Base-by-base conservation (phyloP, 495 filamentous ascomycete genomes). In the Penicillium mononematosum region DNA sequence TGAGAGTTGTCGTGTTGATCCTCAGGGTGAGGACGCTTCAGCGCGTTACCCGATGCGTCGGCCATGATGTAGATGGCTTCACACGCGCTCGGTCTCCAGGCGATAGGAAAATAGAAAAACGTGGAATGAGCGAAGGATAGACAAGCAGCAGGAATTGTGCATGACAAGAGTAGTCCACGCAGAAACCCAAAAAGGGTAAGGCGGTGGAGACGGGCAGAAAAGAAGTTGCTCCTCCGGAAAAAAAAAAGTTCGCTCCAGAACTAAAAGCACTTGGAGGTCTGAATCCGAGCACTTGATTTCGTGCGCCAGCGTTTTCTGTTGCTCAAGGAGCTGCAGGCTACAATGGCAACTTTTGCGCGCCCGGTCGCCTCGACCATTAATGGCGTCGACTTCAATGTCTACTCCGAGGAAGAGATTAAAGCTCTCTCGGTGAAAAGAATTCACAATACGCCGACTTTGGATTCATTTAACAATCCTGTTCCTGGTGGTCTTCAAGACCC, bases 401-500 rank as follows among this genome's bases (percentile, higher is more conserved):
- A 96, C 62, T 82, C 86, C 50, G 71, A 85, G 45, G 81, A 87
- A 53, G 95, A 98, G 70, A 91, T 98, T 74, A 86, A 84, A 70
- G 82, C 85, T 58, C 82, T 96, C 46, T 98, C 95, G 9, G 95
- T 96, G 55, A 94, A 91, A 78, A 84, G 84, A 72, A 94, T 99
- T 63, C 85, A 92, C 58, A 93, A 92, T 77, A 85, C 90, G 20
- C 85, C 80, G 42, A 96, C 95, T 20, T 92, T 97, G 71, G 93
- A 96, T 71, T 88, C 84, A 56, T 82, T 96, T 42, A 78, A 93
- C 63, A 90, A 92, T 66, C 90, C 91, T 41, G 79, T 89, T 31
- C 90, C 91, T 19, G 89, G 90, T 55, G 95, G 95, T 65, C 81
- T 99, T 8, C 96, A 98, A 68, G 95, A 97, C 72, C 81, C 90